Percentiles rank a stretch among this genome's conserved stretches.
These are phyloP conservation scores for Populus deltoides DNA, from an alignment of 345 rosid species.

Conservation along the genomic window DNA sequence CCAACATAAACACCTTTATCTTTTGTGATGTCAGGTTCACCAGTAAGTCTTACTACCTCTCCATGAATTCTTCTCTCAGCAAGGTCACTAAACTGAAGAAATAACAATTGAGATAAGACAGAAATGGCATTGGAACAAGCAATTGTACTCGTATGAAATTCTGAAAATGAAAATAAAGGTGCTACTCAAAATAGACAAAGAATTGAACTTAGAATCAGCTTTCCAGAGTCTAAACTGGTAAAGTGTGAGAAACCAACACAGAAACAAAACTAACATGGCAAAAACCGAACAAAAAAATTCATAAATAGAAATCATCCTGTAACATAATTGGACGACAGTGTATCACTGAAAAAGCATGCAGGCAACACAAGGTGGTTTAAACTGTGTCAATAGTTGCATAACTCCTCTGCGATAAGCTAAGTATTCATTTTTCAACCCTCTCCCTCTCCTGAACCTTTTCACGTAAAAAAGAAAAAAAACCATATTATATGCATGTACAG, in stretches of 20 bases:
- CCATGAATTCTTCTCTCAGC: conserved; percentile 15
- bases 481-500: neutral
- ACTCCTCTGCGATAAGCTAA: neutral
- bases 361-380: neutral
- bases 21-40: conserved; percentile 29
- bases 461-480: neutral
- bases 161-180: neutral
- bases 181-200: neutral
- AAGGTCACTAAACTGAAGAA: conserved; percentile 21
- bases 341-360: no score
- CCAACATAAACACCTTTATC: conserved; percentile 72
- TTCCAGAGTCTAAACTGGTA: neutral
- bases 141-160: neutral
- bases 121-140: conserved; percentile 1
- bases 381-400: neutral
- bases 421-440: neutral
- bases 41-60: conserved; percentile 12
- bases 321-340: no score
- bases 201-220: neutral
- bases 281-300: no score
- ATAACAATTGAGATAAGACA: conserved; percentile 3
- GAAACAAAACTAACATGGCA: no score
- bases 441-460: neutral
- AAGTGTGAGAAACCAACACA: neutral
- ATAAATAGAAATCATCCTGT: no score